phyloP scores from a whole-genome alignment of 495 filamentous ascomycete genomes.

The Cudoniella acicularis region DNA sequence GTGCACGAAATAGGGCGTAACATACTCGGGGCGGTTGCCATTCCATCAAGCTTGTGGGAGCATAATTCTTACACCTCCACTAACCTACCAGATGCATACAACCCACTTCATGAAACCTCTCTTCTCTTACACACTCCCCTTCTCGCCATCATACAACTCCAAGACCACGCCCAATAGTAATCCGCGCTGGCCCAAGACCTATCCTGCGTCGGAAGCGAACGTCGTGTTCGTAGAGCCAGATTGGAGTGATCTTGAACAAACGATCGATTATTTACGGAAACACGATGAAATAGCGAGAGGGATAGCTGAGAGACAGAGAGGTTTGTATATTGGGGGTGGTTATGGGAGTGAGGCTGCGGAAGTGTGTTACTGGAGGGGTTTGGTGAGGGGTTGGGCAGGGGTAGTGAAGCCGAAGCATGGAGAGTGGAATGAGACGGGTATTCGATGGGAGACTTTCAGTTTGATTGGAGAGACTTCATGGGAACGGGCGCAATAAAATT shows the following conservation, averaged over 20 bases:
- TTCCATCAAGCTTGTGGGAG: constrained; percentile 48
- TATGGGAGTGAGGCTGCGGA: constrained; percentile 50
- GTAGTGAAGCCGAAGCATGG: constrained; percentile 33
- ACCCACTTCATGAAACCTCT: constrained; percentile 43
- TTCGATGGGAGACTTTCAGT: constrained; percentile 24
- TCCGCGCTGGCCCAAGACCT: constrained; percentile 34
- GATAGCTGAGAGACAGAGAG: constrained; percentile 46
- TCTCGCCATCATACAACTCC: neutral
- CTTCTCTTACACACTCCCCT: constrained; percentile 33
- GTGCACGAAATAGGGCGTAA: constrained; percentile 35
- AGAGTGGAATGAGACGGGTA: constrained; percentile 21
- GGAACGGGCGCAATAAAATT: neutral
- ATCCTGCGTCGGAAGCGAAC: constrained; percentile 40
- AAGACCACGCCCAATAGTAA: neutral
- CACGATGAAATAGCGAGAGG: constrained; percentile 40
- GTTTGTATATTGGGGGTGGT: constrained; percentile 38
- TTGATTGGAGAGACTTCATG: constrained; percentile 14
- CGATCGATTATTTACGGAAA: constrained; percentile 38
- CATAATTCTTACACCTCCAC: constrained; percentile 44
- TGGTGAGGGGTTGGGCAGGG: constrained; percentile 44
- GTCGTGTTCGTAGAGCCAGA: constrained; percentile 49
- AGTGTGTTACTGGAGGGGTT: constrained; percentile 49
- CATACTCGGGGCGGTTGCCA: constrained; percentile 54
- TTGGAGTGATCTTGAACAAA: constrained; percentile 47
- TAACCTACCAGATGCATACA: constrained; percentile 46